A percentile compares a stretch with the other conserved stretches of the same genome.
These are phyloP conservation scores for Parastagonospora nodorum DNA, from an alignment of 2,329 filamentous ascomycete genomes.

Conservation along the genomic window DNA sequence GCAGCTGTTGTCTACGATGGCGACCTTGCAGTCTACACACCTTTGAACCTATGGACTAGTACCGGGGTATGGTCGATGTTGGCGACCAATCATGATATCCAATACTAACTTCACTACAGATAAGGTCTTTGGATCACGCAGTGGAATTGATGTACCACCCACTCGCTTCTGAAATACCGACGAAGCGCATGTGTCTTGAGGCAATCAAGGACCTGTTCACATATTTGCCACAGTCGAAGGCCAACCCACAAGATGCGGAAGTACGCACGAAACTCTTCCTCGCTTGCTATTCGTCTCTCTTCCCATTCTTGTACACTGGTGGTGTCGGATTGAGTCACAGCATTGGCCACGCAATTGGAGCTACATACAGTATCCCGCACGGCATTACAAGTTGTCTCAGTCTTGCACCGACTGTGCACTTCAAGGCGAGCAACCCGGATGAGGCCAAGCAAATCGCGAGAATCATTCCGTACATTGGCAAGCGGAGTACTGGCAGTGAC, in stretches of 20 bases:
- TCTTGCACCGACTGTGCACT: conserved; percentile 57
- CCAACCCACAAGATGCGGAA: conserved; percentile 53
- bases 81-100: too few relatives aligned
- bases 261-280: conserved; percentile 58
- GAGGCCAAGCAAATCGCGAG: conserved; percentile 56
- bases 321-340: conserved; percentile 56
- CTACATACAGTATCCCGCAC: conserved; percentile 61
- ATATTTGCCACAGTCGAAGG: conserved; percentile 57
- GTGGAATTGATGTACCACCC: conserved; percentile 62
- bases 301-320: conserved; percentile 55
- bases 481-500: conserved; percentile 49
- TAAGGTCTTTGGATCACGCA: conserved; percentile 61
- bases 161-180: conserved; percentile 56
- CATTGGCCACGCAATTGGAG: conserved; percentile 59
- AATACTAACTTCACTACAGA: conserved; percentile 22
- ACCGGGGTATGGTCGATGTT: conserved; percentile 48
- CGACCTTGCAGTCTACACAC: conserved; percentile 57
- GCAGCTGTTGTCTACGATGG: conserved; percentile 59
- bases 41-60: conserved; percentile 56
- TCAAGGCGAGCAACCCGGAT: conserved; percentile 55
- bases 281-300: conserved; percentile 58
- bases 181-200: conserved; percentile 52
- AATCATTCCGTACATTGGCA: conserved; percentile 52
- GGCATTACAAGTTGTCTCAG: conserved; percentile 61
- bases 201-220: conserved; percentile 58